A percentile compares a stretch with the other conserved stretches of the same genome.
Evolutionary conservation across 129 eudicot genomes (phyloP).

Genomic region (Saposhnikovia divaricata): DNA sequence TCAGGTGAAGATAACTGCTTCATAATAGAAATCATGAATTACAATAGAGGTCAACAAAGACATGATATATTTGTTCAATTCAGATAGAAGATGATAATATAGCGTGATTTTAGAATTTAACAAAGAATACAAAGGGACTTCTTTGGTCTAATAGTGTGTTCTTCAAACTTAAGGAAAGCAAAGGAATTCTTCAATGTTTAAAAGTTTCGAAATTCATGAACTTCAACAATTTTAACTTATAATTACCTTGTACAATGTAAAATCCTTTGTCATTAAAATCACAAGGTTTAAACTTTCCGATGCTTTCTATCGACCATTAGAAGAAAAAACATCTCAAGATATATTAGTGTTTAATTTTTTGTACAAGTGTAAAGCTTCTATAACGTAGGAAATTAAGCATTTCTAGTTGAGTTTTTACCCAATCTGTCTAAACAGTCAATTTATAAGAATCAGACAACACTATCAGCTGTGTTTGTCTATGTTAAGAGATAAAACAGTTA

Average conservation of each 20-base stretch:
- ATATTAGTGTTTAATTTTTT: not conserved
- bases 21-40: conserved; percentile 11
- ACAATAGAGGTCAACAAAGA: not conserved
- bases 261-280: not conserved
- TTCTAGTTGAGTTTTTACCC: not conserved
- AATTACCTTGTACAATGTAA: not conserved
- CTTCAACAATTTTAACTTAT: not conserved
- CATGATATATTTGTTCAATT: not conserved
- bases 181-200: not conserved
- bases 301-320: not conserved
- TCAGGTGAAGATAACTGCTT: conserved; percentile 48
- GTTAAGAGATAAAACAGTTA: not conserved
- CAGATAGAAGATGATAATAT: not conserved
- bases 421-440: not conserved
- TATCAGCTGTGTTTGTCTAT: not conserved
- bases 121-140: not conserved
- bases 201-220: not conserved
- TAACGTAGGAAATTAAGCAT: not conserved
- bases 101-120: not conserved
- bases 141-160: not conserved
- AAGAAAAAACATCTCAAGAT: not conserved
- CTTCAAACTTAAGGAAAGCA: not conserved
- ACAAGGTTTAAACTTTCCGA: not conserved
- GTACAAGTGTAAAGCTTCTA: conserved; percentile 7
- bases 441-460: not conserved